These are phyloP conservation scores for Penicillium sp. DNA, from an alignment of 2,329 filamentous ascomycete species.

Conservation along the genomic window DNA sequence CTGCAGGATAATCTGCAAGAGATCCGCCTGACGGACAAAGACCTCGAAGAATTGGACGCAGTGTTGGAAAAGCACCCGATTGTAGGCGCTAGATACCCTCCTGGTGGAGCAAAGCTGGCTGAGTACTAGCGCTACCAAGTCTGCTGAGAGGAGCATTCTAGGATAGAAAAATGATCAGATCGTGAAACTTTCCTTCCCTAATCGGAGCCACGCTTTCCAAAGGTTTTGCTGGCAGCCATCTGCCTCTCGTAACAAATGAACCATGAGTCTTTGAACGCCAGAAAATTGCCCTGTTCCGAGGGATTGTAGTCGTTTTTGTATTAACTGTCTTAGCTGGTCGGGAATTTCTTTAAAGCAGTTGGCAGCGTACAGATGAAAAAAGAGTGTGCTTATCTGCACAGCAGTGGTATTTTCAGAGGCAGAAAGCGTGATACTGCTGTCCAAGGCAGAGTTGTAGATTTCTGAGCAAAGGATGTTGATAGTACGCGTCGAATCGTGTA, in stretches of 20 bases:
- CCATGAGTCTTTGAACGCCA: slow-evolving; percentile 7
- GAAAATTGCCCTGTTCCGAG: slow-evolving; percentile 4
- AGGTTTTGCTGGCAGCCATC: not conserved
- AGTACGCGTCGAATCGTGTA: not conserved
- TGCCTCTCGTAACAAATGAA: not conserved
- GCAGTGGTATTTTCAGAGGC: not conserved
- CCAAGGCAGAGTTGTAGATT: slow-evolving; percentile 4
- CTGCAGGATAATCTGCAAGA: slow-evolving; percentile 38
- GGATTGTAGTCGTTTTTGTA: not conserved
- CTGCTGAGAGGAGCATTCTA: not conserved
- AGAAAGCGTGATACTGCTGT: not conserved
- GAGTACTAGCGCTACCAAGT: slow-evolving; percentile 1
- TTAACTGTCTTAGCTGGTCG: not conserved
- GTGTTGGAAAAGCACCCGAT: slow-evolving; percentile 7
- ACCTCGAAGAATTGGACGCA: slow-evolving; percentile 20
- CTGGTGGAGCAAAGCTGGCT: not conserved
- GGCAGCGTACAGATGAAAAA: slow-evolving; percentile 10
- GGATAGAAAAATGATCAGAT: not conserved
- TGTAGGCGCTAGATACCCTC: slow-evolving; percentile 9
- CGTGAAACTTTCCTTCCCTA: slow-evolving; percentile 11
- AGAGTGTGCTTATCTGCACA: slow-evolving; percentile 8
- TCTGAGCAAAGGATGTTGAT: slow-evolving; percentile 1
- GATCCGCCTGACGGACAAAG: slow-evolving; percentile 42
- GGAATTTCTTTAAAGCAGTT: not conserved
- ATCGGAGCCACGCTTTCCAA: slow-evolving; percentile 11